Base-by-base conservation (phyloP, 2,329 filamentous ascomycete genomes). In the Lasiodiplodia citricola region DNA sequence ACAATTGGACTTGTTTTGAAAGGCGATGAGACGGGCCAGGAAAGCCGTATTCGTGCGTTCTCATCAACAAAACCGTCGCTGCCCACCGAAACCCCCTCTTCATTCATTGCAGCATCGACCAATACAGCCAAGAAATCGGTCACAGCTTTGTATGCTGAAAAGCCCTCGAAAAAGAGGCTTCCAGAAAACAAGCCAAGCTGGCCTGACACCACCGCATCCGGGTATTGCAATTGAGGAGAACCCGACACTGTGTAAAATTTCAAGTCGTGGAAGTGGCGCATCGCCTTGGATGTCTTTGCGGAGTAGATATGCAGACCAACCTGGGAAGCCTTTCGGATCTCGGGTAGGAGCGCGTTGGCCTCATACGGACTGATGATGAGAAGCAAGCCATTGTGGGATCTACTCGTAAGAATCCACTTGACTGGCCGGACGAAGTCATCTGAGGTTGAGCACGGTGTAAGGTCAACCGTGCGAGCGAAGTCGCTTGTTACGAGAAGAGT, bases 291-390 rank as follows among this genome's bases (percentile, higher is more conserved):
- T 0, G 31, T 38, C 18, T 56, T 62, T 7, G 63, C 44, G 1
- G 83, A 73, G 69, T 89, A 90, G 0, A 88, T 51, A 72, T 87
- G 85, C 56, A 91, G 72, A 0, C 76, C 74, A 0, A 85, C 82
- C 4, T 70, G 55, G 0, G 70, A 67, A 0, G 78, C 83, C 0
- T 57, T 25, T 0, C 71, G 66, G 2, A 91, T 83, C 0, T 50
- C 6, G 0, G 79, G 71, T 0, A 87, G 70, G 0, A 92, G 76
- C 2, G 76, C 16, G 3, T 91, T 81, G 0, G 87, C 90, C 71
- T 92, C 91, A 35, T 77, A 86, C 0, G 87, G 87, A 71, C 88
- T 91, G 72, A 91, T 81, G 25, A 91, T 76, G 0, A 91, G 70
- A n/a, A 88, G 64, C 1, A 68, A 23, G 4, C 63, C 38, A 16